phyloP scores from a whole-genome alignment of 768 basidiomycete genomes.

The Leccinum obscurum region DNA sequence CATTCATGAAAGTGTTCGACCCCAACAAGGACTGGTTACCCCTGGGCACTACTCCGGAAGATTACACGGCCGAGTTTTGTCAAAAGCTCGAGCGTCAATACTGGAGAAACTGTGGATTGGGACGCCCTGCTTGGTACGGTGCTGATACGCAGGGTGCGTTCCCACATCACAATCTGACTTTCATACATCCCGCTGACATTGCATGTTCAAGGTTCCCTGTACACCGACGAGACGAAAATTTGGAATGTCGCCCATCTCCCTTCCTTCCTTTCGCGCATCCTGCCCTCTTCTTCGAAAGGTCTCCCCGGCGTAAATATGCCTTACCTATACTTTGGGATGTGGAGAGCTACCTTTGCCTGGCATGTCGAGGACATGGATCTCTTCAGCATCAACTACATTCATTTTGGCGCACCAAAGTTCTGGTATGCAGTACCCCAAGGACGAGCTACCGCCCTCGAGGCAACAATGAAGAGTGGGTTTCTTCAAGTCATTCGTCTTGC shows the following conservation, averaged over 20 bases:
- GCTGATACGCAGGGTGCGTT: slow-evolving; percentile 87
- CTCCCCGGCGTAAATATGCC: slow-evolving; percentile 97
- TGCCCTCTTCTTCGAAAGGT: slow-evolving; percentile 64
- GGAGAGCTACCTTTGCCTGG: slow-evolving; percentile 98
- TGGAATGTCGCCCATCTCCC: slow-evolving; percentile 97
- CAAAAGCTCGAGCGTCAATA: slow-evolving; percentile 83
- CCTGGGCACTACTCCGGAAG: slow-evolving; percentile 60
- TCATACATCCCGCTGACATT: background rate
- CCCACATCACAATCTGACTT: background rate
- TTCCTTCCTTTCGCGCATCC: slow-evolving; percentile 79
- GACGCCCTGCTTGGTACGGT: slow-evolving; percentile 95
- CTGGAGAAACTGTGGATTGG: slow-evolving; percentile 90
- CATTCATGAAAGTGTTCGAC: slow-evolving; percentile 72
- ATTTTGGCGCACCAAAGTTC: slow-evolving; percentile 95
- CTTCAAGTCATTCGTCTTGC: background rate
- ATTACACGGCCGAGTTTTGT: slow-evolving; percentile 90
- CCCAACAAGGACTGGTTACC: slow-evolving; percentile 81
- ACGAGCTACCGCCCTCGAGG: slow-evolving; percentile 79
- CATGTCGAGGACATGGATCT: slow-evolving; percentile 99
- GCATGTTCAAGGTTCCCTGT: slow-evolving; percentile 53
- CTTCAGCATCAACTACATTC: slow-evolving; percentile 98
- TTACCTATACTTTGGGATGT: slow-evolving; percentile 99
- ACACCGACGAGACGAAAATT: slow-evolving; percentile 69
- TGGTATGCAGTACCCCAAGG: slow-evolving; percentile 97
- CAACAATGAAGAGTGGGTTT: slow-evolving; percentile 77